These are phyloP conservation scores for Capsicum baccatum DNA, from an alignment of 257 asterid genomes.

Conservation along the genomic window DNA sequence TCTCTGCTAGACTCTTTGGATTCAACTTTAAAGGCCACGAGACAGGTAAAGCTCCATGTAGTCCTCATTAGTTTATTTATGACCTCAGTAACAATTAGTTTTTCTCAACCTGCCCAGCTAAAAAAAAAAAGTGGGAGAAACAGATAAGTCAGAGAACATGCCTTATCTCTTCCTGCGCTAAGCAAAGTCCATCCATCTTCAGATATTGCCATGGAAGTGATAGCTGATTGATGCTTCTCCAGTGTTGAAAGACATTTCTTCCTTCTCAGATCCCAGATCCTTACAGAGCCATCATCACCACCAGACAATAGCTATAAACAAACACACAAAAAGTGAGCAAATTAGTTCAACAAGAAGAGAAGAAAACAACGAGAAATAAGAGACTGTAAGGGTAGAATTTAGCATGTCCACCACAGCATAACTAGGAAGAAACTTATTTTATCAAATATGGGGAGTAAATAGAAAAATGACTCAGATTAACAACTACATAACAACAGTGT, in stretches of 20 bases:
- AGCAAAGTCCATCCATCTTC: slow-evolving; percentile 91
- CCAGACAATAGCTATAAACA: slow-evolving; percentile 76
- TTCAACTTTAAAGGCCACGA: background rate
- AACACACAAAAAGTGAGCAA: slow-evolving; percentile 28
- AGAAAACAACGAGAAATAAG: background rate
- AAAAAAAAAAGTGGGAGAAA: background rate
- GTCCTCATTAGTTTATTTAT: background rate
- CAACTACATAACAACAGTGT: background rate
- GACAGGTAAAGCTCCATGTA: slow-evolving; percentile 5
- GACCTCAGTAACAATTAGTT: background rate
- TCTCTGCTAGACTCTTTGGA: slow-evolving; percentile 6
- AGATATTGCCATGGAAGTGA: slow-evolving; percentile 88
- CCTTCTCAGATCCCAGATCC: slow-evolving; percentile 79
- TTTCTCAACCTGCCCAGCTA: background rate
- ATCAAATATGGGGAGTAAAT: slow-evolving; percentile 12
- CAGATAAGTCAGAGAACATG: slow-evolving; percentile 32
- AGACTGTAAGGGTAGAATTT: background rate
- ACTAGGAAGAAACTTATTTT: background rate
- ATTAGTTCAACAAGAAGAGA: background rate
- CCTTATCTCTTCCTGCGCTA: slow-evolving; percentile 97
- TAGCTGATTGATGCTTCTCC: slow-evolving; percentile 85
- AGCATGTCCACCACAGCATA: background rate
- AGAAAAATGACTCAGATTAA: background rate
- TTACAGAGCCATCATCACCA: slow-evolving; percentile 77
- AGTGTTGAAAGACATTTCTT: slow-evolving; percentile 77